Percentiles rank a stretch among this genome's conserved stretches.
Evolutionary conservation across 73 alveolate genomes (phyloP).

Genomic region (Symbiodinium natans): DNA sequence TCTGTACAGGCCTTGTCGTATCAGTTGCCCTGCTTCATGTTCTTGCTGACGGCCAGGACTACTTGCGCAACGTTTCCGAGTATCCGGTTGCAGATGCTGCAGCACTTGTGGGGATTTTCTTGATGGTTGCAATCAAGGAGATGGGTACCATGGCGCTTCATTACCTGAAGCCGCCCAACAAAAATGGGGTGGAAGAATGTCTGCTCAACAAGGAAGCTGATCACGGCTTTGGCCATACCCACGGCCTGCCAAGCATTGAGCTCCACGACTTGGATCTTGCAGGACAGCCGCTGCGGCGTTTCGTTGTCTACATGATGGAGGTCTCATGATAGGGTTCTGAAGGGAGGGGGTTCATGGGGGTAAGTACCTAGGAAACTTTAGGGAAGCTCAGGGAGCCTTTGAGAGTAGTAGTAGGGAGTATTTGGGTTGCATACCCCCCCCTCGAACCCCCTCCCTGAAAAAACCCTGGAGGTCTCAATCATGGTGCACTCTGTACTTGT

Average conservation of each 20-base stretch:
- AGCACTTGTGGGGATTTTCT: neutral
- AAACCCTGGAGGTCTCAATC: too few species aligned
- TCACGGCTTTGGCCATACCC: neutral
- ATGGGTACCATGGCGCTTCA: neutral
- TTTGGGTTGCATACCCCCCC: too few species aligned
- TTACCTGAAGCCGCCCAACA: neutral
- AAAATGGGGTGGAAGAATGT: neutral
- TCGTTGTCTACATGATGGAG: too few species aligned
- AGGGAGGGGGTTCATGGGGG: too few species aligned
- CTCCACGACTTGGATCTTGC: too few species aligned
- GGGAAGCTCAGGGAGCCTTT: too few species aligned
- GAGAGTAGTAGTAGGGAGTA: too few species aligned
- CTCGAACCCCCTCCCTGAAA: too few species aligned
- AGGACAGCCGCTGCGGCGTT: too few species aligned
- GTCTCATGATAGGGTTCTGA: too few species aligned
- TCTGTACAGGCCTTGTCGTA: neutral
- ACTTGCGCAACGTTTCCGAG: neutral
- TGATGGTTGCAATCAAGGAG: slow-evolving; percentile 2
- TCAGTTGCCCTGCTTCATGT: slow-evolving; percentile 1
- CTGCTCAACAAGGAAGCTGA: neutral
- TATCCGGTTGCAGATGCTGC: slow-evolving; percentile 10
- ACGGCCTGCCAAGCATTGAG: neutral
- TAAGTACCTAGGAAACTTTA: too few species aligned
- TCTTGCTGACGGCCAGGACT: neutral
- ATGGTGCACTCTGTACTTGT: too few species aligned